phyloP scores from a whole-genome alignment of 2,329 filamentous ascomycete species.

The Blastomyces gilchristii region DNA sequence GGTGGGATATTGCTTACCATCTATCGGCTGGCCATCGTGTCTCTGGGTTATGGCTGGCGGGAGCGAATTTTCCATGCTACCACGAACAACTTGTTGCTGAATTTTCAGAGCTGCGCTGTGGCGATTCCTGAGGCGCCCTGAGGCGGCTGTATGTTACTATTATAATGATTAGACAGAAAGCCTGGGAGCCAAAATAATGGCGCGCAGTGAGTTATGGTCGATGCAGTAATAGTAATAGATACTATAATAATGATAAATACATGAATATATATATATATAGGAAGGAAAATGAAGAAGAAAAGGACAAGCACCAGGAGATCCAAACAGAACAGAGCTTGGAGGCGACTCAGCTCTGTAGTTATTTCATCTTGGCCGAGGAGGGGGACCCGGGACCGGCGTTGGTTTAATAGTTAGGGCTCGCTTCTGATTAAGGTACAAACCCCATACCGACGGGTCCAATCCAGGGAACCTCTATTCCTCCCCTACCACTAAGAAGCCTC shows the following conservation, averaged over 20 bases:
- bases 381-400: not conserved
- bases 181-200: not conserved
- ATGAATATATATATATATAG: not conserved
- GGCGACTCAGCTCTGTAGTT: not conserved
- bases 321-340: not conserved
- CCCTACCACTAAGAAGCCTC: not conserved
- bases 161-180: not conserved
- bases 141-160: not conserved
- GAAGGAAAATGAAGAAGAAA: not conserved
- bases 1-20: not conserved
- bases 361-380: not conserved
- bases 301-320: too few species aligned
- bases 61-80: constrained; percentile 2
- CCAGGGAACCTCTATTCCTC: not conserved
- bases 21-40: not conserved
- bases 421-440: too few species aligned
- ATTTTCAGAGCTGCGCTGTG: not conserved
- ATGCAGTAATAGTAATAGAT: not conserved
- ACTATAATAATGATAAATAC: not conserved
- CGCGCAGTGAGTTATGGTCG: too few species aligned
- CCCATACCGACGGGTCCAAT: too few species aligned
- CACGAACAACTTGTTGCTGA: not conserved
- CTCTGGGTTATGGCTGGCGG: not conserved
- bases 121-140: not conserved
- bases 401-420: not conserved